Evolutionary conservation across 2,329 filamentous ascomycete genomes (phyloP), one percentile per base, ranked within the genome.

Genomic region (Hirsutella minnesotensis): DNA sequence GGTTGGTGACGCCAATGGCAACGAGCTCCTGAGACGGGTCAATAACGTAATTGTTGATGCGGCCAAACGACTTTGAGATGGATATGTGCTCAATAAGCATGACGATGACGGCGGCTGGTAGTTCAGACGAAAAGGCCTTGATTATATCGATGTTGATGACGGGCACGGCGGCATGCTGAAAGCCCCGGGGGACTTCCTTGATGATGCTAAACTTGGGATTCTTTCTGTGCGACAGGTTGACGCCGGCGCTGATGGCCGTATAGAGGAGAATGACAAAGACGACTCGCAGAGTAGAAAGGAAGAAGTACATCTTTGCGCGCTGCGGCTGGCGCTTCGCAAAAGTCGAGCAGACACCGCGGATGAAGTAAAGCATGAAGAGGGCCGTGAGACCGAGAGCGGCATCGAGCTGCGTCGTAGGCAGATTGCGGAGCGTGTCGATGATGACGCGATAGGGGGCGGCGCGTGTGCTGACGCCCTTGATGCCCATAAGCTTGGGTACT

Each of bases 201-300:
- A 90, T 66, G 36, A 89, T 74, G 45, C 64, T 70, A 59, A 89
- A 81, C 27, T 65, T 65, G 3, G 79, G 75, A 9, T 79, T 54
- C n/a, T 62, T 56, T 43, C 59, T 69, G 49, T 70, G 70, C 49
- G 81, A 60, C 27, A 81, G 63, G 58, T 87, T 87, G 50, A 75
- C 75, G 9, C 83, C 73, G 49, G 76, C 86, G 61, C 83, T 85
- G 58, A 90, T 83, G 52, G 84, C 67, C 8, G 83, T 86, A 63
- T 89, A 90, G 3, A 92, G 70, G 37, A 90, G 64, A 47, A 92
- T 87, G 51, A 89, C 81, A 55, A 92, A 88, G 2, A 78, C 83
- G 4, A 84, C 86, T 31, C 86, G 79, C 33, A 92, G 70, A 0
- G 86, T 90, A 16, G 79, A 83, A 41, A 81, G 60, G 66, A 90